A percentile compares a stretch with the other conserved stretches of the same genome.
Evolutionary conservation across 2,329 filamentous ascomycete genomes (phyloP).

Genomic region (Geosmithia putterillii): DNA sequence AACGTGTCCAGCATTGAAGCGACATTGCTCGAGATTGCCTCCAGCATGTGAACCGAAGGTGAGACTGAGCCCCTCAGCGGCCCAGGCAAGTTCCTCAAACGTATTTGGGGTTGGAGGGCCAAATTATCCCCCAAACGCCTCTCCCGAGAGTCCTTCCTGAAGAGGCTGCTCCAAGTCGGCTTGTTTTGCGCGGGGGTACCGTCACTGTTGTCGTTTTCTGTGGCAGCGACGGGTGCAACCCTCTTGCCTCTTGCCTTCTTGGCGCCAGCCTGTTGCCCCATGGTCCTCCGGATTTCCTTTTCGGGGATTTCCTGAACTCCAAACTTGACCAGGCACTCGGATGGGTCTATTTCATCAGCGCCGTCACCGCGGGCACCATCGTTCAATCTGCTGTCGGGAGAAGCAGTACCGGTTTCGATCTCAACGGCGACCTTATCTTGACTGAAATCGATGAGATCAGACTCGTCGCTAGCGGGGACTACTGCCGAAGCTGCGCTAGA

Average conservation of each 20-base stretch:
- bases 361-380: no score
- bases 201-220: no score
- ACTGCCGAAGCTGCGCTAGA: background rate
- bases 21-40: background rate
- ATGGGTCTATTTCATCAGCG: no score
- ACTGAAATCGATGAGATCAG: background rate
- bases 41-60: background rate
- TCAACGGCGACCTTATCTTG: background rate
- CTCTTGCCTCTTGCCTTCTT: background rate
- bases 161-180: background rate
- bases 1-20: background rate
- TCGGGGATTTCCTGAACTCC: background rate
- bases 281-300: background rate
- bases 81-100: no score
- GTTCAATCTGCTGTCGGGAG: background rate
- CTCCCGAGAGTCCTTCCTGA: no score
- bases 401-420: background rate
- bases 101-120: no score
- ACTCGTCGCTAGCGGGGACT: background rate
- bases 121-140: no score
- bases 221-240: background rate
- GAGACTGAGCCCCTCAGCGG: no score
- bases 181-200: no score
- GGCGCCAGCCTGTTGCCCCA: slow-evolving; percentile 1
- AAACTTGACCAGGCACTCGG: background rate